These are phyloP conservation scores for Fusarium tupiense DNA, from an alignment of 2,329 filamentous ascomycete genomes.

Conservation along the genomic window DNA sequence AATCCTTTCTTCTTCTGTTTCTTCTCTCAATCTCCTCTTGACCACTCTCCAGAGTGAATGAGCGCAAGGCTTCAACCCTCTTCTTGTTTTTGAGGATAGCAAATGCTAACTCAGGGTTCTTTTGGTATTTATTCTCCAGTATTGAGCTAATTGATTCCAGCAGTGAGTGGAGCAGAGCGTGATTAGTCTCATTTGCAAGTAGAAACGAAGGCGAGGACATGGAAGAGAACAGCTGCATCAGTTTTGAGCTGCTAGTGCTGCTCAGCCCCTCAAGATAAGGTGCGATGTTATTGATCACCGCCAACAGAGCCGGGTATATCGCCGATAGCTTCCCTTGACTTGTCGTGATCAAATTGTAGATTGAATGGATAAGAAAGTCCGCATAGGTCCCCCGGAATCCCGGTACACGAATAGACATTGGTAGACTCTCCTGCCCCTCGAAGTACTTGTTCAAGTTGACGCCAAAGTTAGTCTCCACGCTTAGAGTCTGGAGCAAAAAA, in stretches of 20 bases:
- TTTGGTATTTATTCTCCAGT: constrained; percentile 85
- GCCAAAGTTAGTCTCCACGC: constrained; percentile 91
- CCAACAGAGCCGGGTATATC: constrained; percentile 90
- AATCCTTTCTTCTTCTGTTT: constrained; percentile 75
- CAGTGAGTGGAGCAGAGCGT: constrained; percentile 80
- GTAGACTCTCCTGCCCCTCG: constrained; percentile 87
- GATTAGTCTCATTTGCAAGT: constrained; percentile 90
- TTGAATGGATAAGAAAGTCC: constrained; percentile 94
- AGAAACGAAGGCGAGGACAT: constrained; percentile 96
- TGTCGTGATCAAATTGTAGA: constrained; percentile 89
- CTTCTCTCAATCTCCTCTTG: constrained; percentile 90
- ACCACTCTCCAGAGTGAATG: constrained; percentile 91
- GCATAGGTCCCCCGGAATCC: constrained; percentile 91
- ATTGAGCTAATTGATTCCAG: constrained; percentile 91
- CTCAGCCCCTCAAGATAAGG: constrained; percentile 84
- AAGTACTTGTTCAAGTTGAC: constrained; percentile 90
- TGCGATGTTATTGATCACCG: constrained; percentile 92
- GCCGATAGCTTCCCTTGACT: constrained; percentile 91
- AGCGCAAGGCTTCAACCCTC: constrained; percentile 83
- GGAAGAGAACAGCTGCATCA: constrained; percentile 87
- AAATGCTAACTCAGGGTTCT: constrained; percentile 84
- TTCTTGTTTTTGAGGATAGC: constrained; percentile 82
- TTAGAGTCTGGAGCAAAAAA: constrained; percentile 95
- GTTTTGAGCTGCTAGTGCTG: constrained; percentile 77
- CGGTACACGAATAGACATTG: constrained; percentile 79